phyloP scores from a whole-genome alignment of 202 grass and related monocot genomes.

The Brachypodium distachyon region DNA sequence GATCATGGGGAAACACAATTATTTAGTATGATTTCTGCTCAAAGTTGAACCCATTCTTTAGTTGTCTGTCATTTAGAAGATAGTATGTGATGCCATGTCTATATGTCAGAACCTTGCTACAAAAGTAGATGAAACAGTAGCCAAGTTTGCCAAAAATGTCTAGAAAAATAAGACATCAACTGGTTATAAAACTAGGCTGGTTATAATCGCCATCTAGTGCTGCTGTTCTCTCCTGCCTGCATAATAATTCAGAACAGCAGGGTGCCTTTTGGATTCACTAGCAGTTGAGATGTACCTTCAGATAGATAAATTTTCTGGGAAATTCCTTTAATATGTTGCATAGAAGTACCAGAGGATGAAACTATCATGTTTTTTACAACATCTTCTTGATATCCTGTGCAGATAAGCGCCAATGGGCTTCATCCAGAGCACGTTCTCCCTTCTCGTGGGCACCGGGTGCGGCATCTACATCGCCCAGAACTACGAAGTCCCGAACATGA shows the following conservation, averaged over 20 bases:
- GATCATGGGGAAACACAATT: neutral
- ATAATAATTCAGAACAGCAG: neutral
- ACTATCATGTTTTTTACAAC: neutral
- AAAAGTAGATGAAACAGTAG: neutral
- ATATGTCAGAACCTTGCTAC: neutral
- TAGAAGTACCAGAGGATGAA: neutral
- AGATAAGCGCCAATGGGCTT: conserved; percentile 48
- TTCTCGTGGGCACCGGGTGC: conserved; percentile 44
- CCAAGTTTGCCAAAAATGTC: neutral
- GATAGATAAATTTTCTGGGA: neutral
- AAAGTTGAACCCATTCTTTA: neutral
- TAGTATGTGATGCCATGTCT: neutral
- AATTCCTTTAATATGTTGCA: neutral
- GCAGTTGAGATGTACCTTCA: neutral
- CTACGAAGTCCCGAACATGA: conserved; percentile 75
- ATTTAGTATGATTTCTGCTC: neutral
- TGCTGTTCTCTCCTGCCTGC: neutral
- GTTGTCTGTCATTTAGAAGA: neutral
- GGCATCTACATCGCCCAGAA: conserved; percentile 91
- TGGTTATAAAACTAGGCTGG: neutral
- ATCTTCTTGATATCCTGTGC: neutral
- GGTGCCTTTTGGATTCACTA: neutral
- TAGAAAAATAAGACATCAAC: neutral
- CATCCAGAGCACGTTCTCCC: conserved; percentile 57
- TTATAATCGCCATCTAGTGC: neutral